Percentiles rank a stretch among this genome's conserved stretches.
Evolutionary conservation across 1,284 basidiomycete genomes (phyloP).

Genomic region (Leccinum pachyderme): DNA sequence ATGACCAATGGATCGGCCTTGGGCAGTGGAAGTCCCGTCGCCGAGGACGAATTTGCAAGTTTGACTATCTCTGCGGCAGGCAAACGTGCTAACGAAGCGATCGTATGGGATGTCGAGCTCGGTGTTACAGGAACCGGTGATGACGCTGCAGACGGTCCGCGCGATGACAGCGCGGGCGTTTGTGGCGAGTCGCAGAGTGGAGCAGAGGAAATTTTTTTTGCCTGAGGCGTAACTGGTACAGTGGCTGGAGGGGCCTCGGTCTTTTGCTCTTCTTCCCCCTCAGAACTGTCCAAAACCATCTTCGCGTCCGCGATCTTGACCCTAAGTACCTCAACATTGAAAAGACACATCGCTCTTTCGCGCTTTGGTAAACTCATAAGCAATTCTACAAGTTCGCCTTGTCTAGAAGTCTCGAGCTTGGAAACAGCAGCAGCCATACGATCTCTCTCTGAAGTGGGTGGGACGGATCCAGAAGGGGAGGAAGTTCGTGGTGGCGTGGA

Average conservation of each 20-base stretch:
- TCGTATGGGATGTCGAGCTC: constrained; percentile 44
- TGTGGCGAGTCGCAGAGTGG: constrained; percentile 53
- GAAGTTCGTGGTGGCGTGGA: constrained; percentile 78
- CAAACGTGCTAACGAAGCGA: constrained; percentile 60
- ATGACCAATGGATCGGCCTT: constrained; percentile 70
- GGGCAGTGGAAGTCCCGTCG: constrained; percentile 62
- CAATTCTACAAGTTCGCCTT: constrained; percentile 69
- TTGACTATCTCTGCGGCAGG: constrained; percentile 71
- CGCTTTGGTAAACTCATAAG: constrained; percentile 83
- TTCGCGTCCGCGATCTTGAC: constrained; percentile 81
- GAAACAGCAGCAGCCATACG: constrained; percentile 68
- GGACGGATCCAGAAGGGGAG: constrained; percentile 73
- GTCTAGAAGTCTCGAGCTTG: constrained; percentile 55
- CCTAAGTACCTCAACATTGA: constrained; percentile 79
- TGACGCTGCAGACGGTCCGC: constrained; percentile 65
- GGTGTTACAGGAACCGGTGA: constrained; percentile 63
- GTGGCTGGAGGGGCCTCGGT: constrained; percentile 18
- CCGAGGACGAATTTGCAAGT: constrained; percentile 52
- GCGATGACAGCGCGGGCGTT: constrained; percentile 71
- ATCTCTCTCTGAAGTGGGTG: constrained; percentile 70
- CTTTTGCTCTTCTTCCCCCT: constrained; percentile 48
- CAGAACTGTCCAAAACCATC: constrained; percentile 72
- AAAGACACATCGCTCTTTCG: constrained; percentile 86
- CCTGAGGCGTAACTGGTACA: constrained; percentile 57
- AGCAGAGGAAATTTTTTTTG: constrained; percentile 48